Evolutionary conservation across 352 stramenopile genomes (phyloP).

Genomic region (Phytophthora citricola): DNA sequence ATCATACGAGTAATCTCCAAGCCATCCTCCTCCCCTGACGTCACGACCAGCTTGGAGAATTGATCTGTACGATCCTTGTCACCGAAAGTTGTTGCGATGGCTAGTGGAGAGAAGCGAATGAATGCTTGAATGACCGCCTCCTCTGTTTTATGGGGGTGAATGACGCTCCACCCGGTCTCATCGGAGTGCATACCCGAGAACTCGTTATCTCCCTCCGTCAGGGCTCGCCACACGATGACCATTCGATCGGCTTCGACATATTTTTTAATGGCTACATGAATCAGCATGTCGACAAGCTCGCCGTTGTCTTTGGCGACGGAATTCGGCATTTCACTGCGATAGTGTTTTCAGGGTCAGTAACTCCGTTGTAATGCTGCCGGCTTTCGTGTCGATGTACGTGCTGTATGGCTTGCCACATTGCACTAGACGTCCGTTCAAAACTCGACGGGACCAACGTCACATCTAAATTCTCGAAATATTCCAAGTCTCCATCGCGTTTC

Average conservation of each 20-base stretch:
- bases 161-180: conserved; percentile 58
- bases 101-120: conserved; percentile 24
- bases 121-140: conserved; percentile 18
- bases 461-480: conserved; percentile 32
- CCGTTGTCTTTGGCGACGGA: conserved; percentile 1
- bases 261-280: conserved; percentile 36
- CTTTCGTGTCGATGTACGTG: conserved; percentile 11
- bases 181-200: conserved; percentile 54
- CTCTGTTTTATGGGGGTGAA: conserved; percentile 13
- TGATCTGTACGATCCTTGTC: conserved; percentile 10
- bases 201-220: conserved; percentile 40
- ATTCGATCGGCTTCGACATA: conserved; percentile 47
- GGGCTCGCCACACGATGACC: conserved; percentile 58
- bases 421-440: conserved; percentile 14
- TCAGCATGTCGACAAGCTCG: conserved; percentile 10
- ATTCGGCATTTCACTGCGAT: conserved; percentile 33
- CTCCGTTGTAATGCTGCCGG: conserved; percentile 10
- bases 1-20: conserved; percentile 30
- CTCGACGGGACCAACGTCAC: conserved; percentile 18
- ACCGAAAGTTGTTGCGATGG: conserved; percentile 1
- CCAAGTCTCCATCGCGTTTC: conserved; percentile 16
- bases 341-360: conserved; percentile 36
- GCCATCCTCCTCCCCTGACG: conserved; percentile 32
- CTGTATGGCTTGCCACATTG: conserved; percentile 26
- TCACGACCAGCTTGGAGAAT: conserved; percentile 28